Evolutionary conservation across 352 stramenopile species (phyloP).

Genomic region (Blastocystis sp.): DNA sequence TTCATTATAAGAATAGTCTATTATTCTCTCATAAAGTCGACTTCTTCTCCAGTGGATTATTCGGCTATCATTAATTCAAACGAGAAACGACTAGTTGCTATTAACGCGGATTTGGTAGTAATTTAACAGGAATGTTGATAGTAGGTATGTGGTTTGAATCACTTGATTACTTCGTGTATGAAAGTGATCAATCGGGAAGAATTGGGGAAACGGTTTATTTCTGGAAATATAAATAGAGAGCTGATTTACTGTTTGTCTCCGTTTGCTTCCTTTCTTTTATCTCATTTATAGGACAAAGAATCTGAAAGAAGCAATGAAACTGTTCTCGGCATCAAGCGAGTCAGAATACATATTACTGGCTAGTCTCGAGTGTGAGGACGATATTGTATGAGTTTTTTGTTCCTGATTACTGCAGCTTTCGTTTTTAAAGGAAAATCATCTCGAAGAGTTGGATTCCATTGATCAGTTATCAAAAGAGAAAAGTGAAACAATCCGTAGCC

Average conservation of each 20-base stretch:
- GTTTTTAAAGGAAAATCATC: background rate
- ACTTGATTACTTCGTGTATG: conserved; percentile 24
- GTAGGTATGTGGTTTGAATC: conserved; percentile 36
- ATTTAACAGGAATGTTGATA: background rate
- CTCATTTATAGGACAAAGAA: conserved; percentile 23
- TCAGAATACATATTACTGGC: background rate
- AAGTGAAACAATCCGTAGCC: background rate
- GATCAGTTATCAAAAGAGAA: background rate
- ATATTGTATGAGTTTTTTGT: background rate
- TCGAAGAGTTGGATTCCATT: background rate
- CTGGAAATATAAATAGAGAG: conserved; percentile 27
- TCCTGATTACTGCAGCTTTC: background rate
- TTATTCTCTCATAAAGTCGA: background rate
- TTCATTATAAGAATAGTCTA: background rate
- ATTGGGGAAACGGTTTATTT: conserved; percentile 52
- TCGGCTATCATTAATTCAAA: background rate
- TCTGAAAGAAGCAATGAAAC: conserved; percentile 21
- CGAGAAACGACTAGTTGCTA: conserved; percentile 4
- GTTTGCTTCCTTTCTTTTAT: background rate
- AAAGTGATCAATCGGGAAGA: conserved; percentile 40
- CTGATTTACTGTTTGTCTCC: conserved; percentile 45
- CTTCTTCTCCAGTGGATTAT: background rate
- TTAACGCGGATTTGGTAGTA: conserved; percentile 45
- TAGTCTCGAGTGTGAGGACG: conserved; percentile 31
- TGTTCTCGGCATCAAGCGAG: background rate